Evolutionary conservation across 2,329 filamentous ascomycete genomes (phyloP).

Genomic region (Microcyclosporella mali): DNA sequence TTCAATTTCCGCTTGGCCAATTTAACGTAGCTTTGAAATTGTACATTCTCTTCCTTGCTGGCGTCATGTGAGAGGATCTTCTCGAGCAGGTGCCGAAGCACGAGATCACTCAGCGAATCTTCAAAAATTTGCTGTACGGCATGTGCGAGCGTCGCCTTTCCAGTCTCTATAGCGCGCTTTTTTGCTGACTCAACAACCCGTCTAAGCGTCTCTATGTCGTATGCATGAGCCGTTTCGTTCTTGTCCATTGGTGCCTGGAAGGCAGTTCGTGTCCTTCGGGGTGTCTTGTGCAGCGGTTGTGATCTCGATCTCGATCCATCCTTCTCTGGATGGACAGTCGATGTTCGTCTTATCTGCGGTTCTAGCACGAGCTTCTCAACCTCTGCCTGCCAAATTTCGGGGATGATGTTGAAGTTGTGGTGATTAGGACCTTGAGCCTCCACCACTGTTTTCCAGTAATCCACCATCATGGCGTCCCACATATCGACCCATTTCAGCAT

Average conservation of each 20-base stretch:
- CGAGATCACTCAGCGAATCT: slow-evolving; percentile 32
- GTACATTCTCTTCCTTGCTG: slow-evolving; percentile 32
- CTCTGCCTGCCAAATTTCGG: not conserved
- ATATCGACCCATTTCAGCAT: slow-evolving; percentile 15
- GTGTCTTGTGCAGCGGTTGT: too few relatives aligned
- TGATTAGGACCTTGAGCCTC: slow-evolving; percentile 3
- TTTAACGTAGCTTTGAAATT: slow-evolving; percentile 38
- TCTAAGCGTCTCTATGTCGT: slow-evolving; percentile 13
- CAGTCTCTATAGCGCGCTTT: slow-evolving; percentile 31
- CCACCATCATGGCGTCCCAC: slow-evolving; percentile 11
- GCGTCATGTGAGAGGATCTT: slow-evolving; percentile 36
- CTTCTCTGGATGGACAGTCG: too few relatives aligned
- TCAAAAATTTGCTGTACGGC: slow-evolving; percentile 38
- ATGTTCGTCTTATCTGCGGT: too few relatives aligned
- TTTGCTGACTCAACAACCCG: slow-evolving; percentile 36
- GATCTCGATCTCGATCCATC: too few relatives aligned
- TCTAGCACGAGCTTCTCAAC: too few relatives aligned
- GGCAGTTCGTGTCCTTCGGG: too few relatives aligned
- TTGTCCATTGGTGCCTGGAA: not conserved
- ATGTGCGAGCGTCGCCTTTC: slow-evolving; percentile 28
- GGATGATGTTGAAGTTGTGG: slow-evolving; percentile 9
- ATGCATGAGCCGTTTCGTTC: slow-evolving; percentile 5
- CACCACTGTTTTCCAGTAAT: slow-evolving; percentile 18
- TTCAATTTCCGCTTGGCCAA: slow-evolving; percentile 33
- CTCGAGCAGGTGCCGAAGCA: slow-evolving; percentile 36